Base-by-base conservation (phyloP, 495 filamentous ascomycete species). In the Thermothielavioides terrestris region DNA sequence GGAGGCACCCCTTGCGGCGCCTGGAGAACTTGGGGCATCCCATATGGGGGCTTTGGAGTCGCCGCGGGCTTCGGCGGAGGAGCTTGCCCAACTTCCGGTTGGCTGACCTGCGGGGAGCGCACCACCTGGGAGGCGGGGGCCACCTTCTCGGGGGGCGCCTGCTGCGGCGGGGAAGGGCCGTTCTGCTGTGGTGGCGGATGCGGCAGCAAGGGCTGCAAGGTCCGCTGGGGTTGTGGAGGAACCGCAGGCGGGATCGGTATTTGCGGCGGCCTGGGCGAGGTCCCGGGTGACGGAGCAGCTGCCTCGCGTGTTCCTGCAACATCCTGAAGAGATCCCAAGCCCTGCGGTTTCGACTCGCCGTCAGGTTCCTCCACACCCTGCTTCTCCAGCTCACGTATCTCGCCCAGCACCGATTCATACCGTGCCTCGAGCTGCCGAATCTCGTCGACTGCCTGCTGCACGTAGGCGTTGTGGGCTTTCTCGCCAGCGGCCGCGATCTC, bases 401-500 rank as follows among this genome's bases (percentile, higher is more conserved):
- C 88, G 14, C 71, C 64, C 46, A 78, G 70, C 26, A 92, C 68
- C 20, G 73, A 61, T 5, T 76, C 76, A 62, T 81, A 90, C 42
- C 71, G 68, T 40, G 69, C 74, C 69, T 96, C 92, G 50, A 91
- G 81, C 31, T 84, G 77, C 50, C 76, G 74, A 49, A 98, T 90
- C 56, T 83, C 76, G 38, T 69, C 65, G 4, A 87, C 77, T 15
- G 83, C 73, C 35, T 81, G 64, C 28, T 82, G 79, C 42, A 81
- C 76, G 60, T 95, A 95, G 48, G 77, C 68, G 12, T 80, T 74
- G 57, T 94, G 91, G 7, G 95, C 69, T 49, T 83, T 80, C 32
- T 79, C 73, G 26, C 89, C 78, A 6, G 94, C 60, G 2, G 74
- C 72, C 10, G 85, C 82, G 0, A 94, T 72, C 48, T 84, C 78